These are phyloP conservation scores for Podila minutissima DNA, from an alignment of 192 early-diverging fungal genomes.

Conservation along the genomic window DNA sequence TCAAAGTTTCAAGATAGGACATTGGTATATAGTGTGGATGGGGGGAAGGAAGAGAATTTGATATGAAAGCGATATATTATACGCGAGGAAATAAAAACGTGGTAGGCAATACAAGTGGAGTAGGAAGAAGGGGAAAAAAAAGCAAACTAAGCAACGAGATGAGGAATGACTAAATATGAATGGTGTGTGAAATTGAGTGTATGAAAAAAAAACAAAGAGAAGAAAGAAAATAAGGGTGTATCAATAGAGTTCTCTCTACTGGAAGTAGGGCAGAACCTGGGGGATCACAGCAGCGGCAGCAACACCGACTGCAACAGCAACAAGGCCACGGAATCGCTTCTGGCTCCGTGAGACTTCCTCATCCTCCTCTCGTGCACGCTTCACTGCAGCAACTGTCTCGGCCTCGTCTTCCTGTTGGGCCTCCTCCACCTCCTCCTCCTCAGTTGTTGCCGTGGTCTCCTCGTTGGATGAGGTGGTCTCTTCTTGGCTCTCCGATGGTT, in stretches of 20 bases:
- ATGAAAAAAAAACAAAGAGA: background rate
- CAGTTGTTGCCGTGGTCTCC: background rate
- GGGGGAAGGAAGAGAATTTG: too few relatives aligned
- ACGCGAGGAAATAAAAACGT: background rate
- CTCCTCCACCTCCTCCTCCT: background rate
- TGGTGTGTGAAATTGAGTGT: background rate
- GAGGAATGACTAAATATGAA: too few relatives aligned
- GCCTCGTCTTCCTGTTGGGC: background rate
- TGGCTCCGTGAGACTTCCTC: constrained; percentile 4
- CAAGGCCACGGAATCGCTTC: constrained; percentile 25
- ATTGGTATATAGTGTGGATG: too few relatives aligned
- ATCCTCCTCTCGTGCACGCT: constrained; percentile 8
- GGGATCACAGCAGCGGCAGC: constrained; percentile 23
- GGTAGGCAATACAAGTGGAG: background rate
- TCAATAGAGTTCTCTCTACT: background rate
- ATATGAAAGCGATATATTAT: background rate
- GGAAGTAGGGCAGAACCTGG: constrained; percentile 35
- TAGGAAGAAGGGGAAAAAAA: constrained; percentile 11
- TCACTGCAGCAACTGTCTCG: background rate
- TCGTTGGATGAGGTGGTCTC: background rate
- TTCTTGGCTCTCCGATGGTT: too few relatives aligned
- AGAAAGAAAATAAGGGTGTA: background rate
- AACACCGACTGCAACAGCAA: constrained; percentile 29
- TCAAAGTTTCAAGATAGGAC: too few relatives aligned
- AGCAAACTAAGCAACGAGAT: background rate